Percentiles rank a stretch among this genome's conserved stretches.
Evolutionary conservation across 2,329 filamentous ascomycete genomes (phyloP).

Genomic region (Alternaria ventricosa): DNA sequence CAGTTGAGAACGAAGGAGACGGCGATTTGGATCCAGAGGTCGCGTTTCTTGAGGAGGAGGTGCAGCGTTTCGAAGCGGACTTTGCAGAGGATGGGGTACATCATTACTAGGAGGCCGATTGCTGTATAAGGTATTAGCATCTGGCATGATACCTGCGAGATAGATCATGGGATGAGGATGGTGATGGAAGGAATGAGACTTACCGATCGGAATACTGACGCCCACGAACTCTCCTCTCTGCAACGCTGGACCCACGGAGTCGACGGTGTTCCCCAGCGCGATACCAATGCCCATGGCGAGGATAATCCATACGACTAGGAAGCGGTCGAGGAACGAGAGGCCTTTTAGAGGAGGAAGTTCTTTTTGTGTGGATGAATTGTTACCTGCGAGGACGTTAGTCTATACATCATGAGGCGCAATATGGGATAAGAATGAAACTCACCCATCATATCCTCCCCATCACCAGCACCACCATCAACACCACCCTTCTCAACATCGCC

Average conservation of each 20-base stretch:
- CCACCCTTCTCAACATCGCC: slow-evolving; percentile 19
- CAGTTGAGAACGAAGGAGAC: slow-evolving; percentile 83
- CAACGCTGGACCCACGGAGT: slow-evolving; percentile 65
- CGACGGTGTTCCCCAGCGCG: slow-evolving; percentile 76
- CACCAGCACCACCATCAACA: neutral
- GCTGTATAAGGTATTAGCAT: slow-evolving; percentile 55
- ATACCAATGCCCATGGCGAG: slow-evolving; percentile 80
- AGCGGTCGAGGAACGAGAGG: slow-evolving; percentile 54
- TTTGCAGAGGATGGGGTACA: slow-evolving; percentile 92
- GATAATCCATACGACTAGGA: slow-evolving; percentile 69
- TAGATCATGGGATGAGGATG: neutral
- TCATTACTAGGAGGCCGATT: slow-evolving; percentile 84
- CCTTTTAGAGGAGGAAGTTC: slow-evolving; percentile 44
- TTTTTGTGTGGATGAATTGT: neutral
- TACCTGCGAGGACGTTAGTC: neutral
- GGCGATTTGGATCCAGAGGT: slow-evolving; percentile 78
- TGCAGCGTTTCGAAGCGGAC: slow-evolving; percentile 80
- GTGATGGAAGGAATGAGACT: slow-evolving; percentile 18
- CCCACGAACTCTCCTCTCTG: slow-evolving; percentile 76
- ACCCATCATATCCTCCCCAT: neutral
- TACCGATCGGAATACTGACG: slow-evolving; percentile 71
- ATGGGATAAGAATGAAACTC: neutral
- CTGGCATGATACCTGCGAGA: neutral
- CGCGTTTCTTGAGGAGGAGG: slow-evolving; percentile 64
- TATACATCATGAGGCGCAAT: too few relatives aligned